Percentiles rank a stretch among this genome's conserved stretches.
phyloP scores from a whole-genome alignment of 768 basidiomycete genomes.

The Brasilioporus rufonigricans region DNA sequence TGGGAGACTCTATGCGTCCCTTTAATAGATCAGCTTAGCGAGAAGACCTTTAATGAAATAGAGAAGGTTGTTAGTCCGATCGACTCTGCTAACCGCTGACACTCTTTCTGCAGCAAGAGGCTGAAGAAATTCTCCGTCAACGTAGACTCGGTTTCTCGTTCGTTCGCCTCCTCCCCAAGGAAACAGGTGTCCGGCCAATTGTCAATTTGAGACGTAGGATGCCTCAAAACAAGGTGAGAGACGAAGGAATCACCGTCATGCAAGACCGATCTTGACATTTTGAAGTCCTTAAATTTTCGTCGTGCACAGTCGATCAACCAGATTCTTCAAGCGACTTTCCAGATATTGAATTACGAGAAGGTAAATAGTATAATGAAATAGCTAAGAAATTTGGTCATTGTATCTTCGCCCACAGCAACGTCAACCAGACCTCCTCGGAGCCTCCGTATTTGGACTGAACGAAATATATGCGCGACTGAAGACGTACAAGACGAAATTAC shows the following conservation, averaged over 20 bases:
- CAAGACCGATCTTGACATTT: background rate
- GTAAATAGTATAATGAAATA: conserved; percentile 35
- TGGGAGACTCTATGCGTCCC: conserved; percentile 86
- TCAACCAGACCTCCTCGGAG: conserved; percentile 65
- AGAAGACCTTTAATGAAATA: conserved; percentile 68
- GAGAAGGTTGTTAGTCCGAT: conserved; percentile 47
- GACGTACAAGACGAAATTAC: conserved; percentile 57
- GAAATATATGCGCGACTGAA: conserved; percentile 80
- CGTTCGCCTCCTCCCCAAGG: conserved; percentile 89
- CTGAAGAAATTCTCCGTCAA: conserved; percentile 62
- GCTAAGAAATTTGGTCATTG: background rate
- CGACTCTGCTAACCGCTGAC: background rate
- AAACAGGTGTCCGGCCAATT: conserved; percentile 91
- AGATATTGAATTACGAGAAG: conserved; percentile 86
- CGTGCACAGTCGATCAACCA: conserved; percentile 78
- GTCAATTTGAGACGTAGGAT: conserved; percentile 79
- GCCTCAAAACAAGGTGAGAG: conserved; percentile 31
- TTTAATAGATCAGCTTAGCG: conserved; percentile 69
- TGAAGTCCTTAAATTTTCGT: conserved; percentile 31
- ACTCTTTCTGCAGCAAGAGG: conserved; percentile 50
- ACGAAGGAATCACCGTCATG: background rate
- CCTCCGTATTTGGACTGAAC: conserved; percentile 78
- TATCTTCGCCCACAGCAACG: conserved; percentile 44
- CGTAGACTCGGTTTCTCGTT: conserved; percentile 81
- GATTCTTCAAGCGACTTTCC: conserved; percentile 78